These are phyloP conservation scores for Protea cynaroides DNA, from an alignment of 164 flowering plant genomes.

Conservation along the genomic window DNA sequence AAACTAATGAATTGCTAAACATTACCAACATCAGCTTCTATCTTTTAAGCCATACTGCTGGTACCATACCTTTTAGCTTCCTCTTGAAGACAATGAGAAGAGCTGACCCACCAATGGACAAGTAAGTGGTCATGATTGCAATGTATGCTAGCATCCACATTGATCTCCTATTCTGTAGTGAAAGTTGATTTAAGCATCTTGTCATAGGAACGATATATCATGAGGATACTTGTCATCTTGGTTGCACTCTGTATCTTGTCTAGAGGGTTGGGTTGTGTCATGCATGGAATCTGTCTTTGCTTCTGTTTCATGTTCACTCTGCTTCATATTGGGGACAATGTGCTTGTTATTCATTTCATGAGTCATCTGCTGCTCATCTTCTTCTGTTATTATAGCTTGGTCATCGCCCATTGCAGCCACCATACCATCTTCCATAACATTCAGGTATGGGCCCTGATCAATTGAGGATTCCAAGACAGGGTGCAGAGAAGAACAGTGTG, in stretches of 20 bases:
- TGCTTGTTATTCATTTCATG: conserved; percentile 6
- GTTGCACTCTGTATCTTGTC: conserved; percentile 9
- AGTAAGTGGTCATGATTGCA: conserved; percentile 40
- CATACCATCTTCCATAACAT: conserved; percentile 41
- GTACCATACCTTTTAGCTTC: conserved; percentile 22
- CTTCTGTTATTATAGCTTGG: conserved; percentile 6
- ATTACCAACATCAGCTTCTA: neutral
- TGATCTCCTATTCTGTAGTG: conserved; percentile 30
- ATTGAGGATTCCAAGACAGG: conserved; percentile 27
- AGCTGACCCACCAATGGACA: conserved; percentile 52
- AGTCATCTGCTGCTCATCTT: conserved; percentile 10
- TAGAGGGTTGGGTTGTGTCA: conserved; percentile 11
- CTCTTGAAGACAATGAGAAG: conserved; percentile 25
- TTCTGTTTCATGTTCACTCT: conserved; percentile 3
- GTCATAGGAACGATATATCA: conserved; percentile 24
- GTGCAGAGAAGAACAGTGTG: conserved; percentile 5
- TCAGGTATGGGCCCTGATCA: conserved; percentile 49
- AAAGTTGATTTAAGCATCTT: conserved; percentile 32
- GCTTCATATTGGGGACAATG: neutral
- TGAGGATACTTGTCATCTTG: conserved; percentile 4
- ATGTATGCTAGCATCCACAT: conserved; percentile 46
- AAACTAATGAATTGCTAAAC: no score
- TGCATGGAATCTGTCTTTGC: conserved; percentile 6
- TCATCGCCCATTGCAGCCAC: conserved; percentile 28
- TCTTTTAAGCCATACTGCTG: conserved; percentile 21